Evolutionary conservation across 371 early-diverging fungal genomes (phyloP).

Genomic region (Mucor racemosus): DNA sequence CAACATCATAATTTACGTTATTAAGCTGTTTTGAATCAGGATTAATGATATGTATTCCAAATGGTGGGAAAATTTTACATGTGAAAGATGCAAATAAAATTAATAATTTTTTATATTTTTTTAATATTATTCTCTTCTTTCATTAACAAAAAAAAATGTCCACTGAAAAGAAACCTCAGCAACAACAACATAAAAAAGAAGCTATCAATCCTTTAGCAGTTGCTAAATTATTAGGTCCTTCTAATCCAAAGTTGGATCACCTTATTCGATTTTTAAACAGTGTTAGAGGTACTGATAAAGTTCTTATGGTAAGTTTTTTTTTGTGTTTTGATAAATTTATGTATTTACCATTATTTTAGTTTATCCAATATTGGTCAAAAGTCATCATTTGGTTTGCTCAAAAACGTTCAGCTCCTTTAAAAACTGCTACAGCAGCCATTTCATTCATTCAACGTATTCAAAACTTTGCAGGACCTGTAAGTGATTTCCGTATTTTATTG

Average conservation of each 20-base stretch:
- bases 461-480: constrained; percentile 80
- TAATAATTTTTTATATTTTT: constrained; percentile 5
- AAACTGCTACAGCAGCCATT: constrained; percentile 22
- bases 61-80: not conserved
- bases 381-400: constrained; percentile 79
- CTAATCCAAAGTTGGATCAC: constrained; percentile 69
- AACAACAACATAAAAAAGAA: constrained; percentile 7
- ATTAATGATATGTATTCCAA: not conserved
- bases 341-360: constrained; percentile 46
- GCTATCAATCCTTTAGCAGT: constrained; percentile 45
- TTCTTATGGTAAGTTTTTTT: constrained; percentile 78
- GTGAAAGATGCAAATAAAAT: constrained; percentile 4
- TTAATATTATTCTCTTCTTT: not conserved
- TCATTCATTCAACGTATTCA: constrained; percentile 71
- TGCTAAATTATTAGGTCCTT: constrained; percentile 51
- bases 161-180: constrained; percentile 18
- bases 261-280: constrained; percentile 76
- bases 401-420: constrained; percentile 43
- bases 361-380: constrained; percentile 91
- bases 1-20: not conserved
- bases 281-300: constrained; percentile 92
- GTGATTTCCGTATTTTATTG: constrained; percentile 90
- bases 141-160: constrained; percentile 9
- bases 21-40: no score
- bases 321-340: not conserved